Percentiles rank a stretch among this genome's conserved stretches.
Conservation (phyloP, 768 basidiomycete genomes). For the Crepidotus variabilis region DNA sequence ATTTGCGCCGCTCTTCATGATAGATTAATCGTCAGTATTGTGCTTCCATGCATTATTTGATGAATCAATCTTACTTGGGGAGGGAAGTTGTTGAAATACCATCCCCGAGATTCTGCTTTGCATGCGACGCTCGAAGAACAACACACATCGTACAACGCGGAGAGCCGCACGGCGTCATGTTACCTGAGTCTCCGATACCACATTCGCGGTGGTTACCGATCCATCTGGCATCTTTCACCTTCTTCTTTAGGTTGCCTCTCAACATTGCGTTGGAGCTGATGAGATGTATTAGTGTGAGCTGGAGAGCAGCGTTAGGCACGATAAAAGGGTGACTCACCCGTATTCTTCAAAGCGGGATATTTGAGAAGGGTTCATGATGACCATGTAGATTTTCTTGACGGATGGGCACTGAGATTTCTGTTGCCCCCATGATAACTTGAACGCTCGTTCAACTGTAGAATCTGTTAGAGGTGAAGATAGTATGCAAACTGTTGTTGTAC, state of each 20-base stretch:
- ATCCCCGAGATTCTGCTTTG: conserved; percentile 1
- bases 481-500: conserved; percentile 4
- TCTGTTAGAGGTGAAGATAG: background rate
- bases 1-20: conserved; percentile 8
- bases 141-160: conserved; percentile 19
- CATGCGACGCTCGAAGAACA: conserved; percentile 11
- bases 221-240: conserved; percentile 15
- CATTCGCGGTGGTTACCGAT: conserved; percentile 19
- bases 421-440: conserved; percentile 3
- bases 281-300: background rate
- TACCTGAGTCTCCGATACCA: conserved; percentile 20
- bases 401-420: conserved; percentile 2
- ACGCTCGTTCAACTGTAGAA: conserved; percentile 5
- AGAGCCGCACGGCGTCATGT: conserved; percentile 15
- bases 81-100: conserved; percentile 15
- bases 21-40: background rate
- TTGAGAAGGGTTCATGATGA: background rate
- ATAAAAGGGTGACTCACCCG: background rate
- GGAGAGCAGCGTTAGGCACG: background rate
- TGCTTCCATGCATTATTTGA: background rate
- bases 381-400: conserved; percentile 11
- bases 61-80: conserved; percentile 5
- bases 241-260: conserved; percentile 5
- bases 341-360: conserved; percentile 6
- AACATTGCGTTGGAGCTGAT: background rate